phyloP scores from a whole-genome alignment of 176 grass and related monocot genomes.

The Lolium rigidum region DNA sequence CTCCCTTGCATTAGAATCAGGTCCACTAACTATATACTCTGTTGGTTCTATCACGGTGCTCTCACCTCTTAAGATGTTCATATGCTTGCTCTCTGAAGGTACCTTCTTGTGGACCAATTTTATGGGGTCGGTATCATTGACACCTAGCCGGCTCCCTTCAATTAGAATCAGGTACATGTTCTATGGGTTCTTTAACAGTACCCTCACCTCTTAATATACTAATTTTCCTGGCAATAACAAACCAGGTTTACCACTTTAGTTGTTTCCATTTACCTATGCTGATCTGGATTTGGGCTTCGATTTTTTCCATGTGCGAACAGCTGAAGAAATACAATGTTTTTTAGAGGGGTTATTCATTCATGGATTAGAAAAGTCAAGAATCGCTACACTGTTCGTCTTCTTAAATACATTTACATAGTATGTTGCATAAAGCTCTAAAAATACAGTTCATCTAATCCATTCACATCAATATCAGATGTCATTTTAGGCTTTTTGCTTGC shows the following conservation, averaged over 20 bases:
- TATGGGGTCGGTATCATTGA: neutral
- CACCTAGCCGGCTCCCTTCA: slow-evolving; percentile 17
- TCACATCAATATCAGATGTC: slow-evolving; percentile 57
- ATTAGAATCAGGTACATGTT: neutral
- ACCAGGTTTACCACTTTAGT: slow-evolving; percentile 1
- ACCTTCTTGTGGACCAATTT: no score
- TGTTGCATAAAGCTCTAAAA: slow-evolving; percentile 29
- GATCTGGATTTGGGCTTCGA: slow-evolving; percentile 40
- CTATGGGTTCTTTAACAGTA: slow-evolving; percentile 5
- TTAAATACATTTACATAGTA: slow-evolving; percentile 26
- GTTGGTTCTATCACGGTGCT: no score
- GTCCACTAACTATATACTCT: no score
- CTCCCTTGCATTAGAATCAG: no score
- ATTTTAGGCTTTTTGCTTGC: slow-evolving; percentile 63
- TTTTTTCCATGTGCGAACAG: neutral
- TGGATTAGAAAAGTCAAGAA: slow-evolving; percentile 19
- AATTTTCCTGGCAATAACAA: slow-evolving; percentile 15
- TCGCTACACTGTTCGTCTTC: neutral
- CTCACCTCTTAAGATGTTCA: no score
- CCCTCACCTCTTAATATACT: neutral
- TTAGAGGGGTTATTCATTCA: neutral
- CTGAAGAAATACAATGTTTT: slow-evolving; percentile 31
- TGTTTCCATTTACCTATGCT: slow-evolving; percentile 30
- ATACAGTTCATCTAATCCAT: slow-evolving; percentile 43
- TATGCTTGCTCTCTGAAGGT: no score